Base-by-base conservation (phyloP, 2,329 filamentous ascomycete species). In the Podosphaera aphanis region DNA sequence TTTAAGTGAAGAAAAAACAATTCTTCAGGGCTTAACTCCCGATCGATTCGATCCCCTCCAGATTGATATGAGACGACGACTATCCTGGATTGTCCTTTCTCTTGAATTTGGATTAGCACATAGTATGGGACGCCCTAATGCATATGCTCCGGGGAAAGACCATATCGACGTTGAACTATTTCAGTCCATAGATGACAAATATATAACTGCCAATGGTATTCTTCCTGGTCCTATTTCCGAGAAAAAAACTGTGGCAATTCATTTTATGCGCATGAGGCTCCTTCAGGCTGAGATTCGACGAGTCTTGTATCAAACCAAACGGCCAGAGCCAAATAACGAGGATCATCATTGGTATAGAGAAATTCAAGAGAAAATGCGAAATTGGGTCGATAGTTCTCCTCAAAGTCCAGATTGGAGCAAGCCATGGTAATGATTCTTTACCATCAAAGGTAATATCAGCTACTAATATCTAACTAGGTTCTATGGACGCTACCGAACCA, bases 71-170 rank as follows among this genome's bases (percentile, higher is more conserved):
- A 77, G 85, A 38, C 74, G 90, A 42, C 74, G 90, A 15, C 63
- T 94, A 11, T 83, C 83, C 55, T 95, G 90, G 88, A 82, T 82
- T 49, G 74, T 93, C 27, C 73, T 80, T 10, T 81, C 79, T 2
- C 86, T 94, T 76, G 90, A 98, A 58, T 79, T 81, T 51, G 85
- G 84, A 1, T 67, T 98, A 20, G 78, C 90, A 1, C 82, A 93
- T 55, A 82, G 77, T 54, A 78, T 95, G 61, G 90, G 90, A 6
- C 74, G 90, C 13, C 85, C 88, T 1, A 85, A 77, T 53, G 82
- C 79, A 25, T 85, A 93, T 53, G 83, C 84, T 13, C 85, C 82
- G 43, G 74, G 73, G 31, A 73, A 83, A 51, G 84, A 94, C 51
- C 72, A 84, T 52, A 73, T 94, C 52, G 79, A 94, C 56, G 83